phyloP scores from a whole-genome alignment of 805 yeast genomes.

The Starmerella sirachaensis region DNA sequence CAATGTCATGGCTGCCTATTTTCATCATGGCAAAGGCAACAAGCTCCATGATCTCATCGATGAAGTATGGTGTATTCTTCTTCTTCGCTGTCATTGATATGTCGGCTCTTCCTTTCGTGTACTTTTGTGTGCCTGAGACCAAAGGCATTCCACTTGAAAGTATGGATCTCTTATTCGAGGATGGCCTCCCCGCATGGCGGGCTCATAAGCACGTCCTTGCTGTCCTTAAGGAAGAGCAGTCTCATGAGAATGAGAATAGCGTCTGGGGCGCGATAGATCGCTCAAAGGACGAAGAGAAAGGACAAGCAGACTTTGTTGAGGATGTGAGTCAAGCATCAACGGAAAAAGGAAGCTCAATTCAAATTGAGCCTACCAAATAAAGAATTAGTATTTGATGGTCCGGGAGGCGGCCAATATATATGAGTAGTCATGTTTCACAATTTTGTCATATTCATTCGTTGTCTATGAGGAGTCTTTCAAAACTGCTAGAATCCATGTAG shows the following conservation, averaged over 20 bases:
- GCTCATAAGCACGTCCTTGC: conserved; percentile 5
- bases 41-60: conserved; percentile 6
- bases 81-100: conserved; percentile 10
- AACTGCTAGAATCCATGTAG: too few relatives aligned
- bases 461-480: too few relatives aligned
- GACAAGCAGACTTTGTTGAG: conserved; percentile 6
- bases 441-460: too few relatives aligned
- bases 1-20: conserved; percentile 10
- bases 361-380: too few relatives aligned
- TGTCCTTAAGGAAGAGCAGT: conserved; percentile 9
- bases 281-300: conserved; percentile 1
- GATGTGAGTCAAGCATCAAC: too few relatives aligned
- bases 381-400: too few relatives aligned
- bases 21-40: conserved; percentile 13
- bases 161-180: conserved; percentile 10
- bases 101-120: conserved; percentile 7
- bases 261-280: conserved; percentile 6
- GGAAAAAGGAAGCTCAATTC: too few relatives aligned
- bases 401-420: too few relatives aligned
- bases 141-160: conserved; percentile 11
- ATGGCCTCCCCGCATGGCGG: conserved; percentile 10
- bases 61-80: conserved; percentile 11
- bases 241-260: conserved; percentile 7
- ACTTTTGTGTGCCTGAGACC: conserved; percentile 11
- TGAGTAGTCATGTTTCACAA: too few relatives aligned